phyloP scores from a whole-genome alignment of 352 stramenopile genomes.

The Phytopythium sindhum region DNA sequence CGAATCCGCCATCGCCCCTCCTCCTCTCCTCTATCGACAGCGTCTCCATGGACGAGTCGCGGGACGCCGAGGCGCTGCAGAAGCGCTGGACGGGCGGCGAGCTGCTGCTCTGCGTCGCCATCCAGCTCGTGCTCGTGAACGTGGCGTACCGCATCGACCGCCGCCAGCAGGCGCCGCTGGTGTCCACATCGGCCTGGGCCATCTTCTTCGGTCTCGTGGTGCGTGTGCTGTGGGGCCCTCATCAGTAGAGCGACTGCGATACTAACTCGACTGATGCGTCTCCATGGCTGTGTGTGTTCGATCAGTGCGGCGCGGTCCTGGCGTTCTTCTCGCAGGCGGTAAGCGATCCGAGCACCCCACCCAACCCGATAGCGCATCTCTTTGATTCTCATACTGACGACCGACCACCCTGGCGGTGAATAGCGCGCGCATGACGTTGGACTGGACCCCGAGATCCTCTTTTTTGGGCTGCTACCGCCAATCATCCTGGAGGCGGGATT shows the following conservation, averaged over 20 bases:
- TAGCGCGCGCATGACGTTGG: slow-evolving; percentile 41
- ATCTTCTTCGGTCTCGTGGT: slow-evolving; percentile 54
- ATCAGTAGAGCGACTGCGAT: not conserved
- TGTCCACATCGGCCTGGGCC: slow-evolving; percentile 64
- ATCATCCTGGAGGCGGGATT: slow-evolving; percentile 71
- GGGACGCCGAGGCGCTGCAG: slow-evolving; percentile 22
- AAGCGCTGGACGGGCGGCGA: slow-evolving; percentile 54
- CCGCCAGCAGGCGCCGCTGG: slow-evolving; percentile 31
- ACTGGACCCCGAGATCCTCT: slow-evolving; percentile 60
- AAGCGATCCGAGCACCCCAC: no score
- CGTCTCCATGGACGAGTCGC: slow-evolving; percentile 16
- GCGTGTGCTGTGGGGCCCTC: no score
- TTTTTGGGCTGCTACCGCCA: slow-evolving; percentile 53
- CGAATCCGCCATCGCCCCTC: not conserved
- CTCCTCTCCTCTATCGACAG: no score
- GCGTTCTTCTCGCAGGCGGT: slow-evolving; percentile 38
- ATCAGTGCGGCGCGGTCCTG: slow-evolving; percentile 37
- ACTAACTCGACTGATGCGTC: not conserved
- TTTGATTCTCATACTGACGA: not conserved
- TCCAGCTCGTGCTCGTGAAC: slow-evolving; percentile 61
- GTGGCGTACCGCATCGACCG: slow-evolving; percentile 64
- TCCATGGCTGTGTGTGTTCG: no score
- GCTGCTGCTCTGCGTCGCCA: slow-evolving; percentile 56
- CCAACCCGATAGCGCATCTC: no score
- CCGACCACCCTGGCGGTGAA: not conserved